phyloP scores from a whole-genome alignment of 2,329 filamentous ascomycete genomes.

The Fusarium mangiferae region DNA sequence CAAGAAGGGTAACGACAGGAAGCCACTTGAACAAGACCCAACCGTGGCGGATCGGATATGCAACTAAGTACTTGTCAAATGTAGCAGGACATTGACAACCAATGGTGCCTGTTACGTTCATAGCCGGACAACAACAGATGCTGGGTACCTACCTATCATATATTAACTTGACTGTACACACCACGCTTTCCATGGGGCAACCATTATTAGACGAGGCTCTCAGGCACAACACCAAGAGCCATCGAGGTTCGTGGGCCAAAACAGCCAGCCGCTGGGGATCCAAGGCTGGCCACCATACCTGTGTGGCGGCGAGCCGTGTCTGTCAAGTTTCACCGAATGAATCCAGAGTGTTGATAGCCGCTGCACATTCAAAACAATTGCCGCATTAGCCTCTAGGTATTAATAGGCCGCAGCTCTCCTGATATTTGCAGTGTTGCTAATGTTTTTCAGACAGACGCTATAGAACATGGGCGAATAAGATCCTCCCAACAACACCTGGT shows the following conservation, averaged over 20 bases:
- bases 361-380: not conserved
- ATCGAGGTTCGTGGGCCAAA: not conserved
- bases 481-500: not conserved
- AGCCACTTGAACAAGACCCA: constrained; percentile 18
- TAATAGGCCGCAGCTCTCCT: constrained; percentile 7
- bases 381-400: constrained; percentile 11
- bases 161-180: not conserved
- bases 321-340: not conserved
- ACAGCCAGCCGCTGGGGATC: not conserved
- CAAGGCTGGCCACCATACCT: constrained; percentile 13
- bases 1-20: constrained; percentile 23
- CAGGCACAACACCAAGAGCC: not conserved
- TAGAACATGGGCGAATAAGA: constrained; percentile 22
- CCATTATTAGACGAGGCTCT: constrained; percentile 1
- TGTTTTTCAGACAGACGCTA: constrained; percentile 10
- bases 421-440: constrained; percentile 12
- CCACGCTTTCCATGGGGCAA: constrained; percentile 1
- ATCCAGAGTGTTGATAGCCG: not conserved
- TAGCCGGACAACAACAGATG: constrained; percentile 3
- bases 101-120: not conserved
- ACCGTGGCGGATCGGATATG: not conserved
- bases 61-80: not conserved
- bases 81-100: constrained; percentile 2
- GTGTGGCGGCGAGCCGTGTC: constrained; percentile 3
- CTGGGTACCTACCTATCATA: constrained; percentile 1